phyloP scores from a whole-genome alignment of 2,329 filamentous ascomycete species.

The Talaromyces amestolkiae region DNA sequence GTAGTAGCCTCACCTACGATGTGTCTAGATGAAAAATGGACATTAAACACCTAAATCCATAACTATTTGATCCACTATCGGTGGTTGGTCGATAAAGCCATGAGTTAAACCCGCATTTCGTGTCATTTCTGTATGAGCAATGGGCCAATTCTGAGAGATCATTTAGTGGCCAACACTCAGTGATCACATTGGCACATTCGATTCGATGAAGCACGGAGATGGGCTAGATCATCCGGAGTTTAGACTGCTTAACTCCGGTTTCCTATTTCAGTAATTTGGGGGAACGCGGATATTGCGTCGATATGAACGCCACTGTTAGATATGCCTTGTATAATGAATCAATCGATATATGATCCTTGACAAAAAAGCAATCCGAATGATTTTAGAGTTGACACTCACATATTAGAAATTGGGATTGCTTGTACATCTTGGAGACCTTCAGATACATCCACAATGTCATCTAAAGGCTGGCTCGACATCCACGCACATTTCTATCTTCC shows the following conservation, averaged over 20 bases:
- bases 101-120: neutral
- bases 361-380: neutral
- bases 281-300: neutral
- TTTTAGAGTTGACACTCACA: neutral
- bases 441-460: constrained; percentile 45
- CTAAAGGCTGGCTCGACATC: constrained; percentile 32
- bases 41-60: neutral
- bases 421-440: neutral
- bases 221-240: neutral
- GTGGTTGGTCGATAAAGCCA: neutral
- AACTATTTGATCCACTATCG: neutral
- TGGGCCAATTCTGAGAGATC: neutral
- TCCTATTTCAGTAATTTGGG: neutral
- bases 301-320: neutral
- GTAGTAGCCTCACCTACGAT: too few species aligned
- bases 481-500: constrained; percentile 11
- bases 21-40: too few species aligned
- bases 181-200: neutral
- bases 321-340: neutral
- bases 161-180: neutral
- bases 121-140: neutral
- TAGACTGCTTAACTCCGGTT: neutral
- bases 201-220: neutral
- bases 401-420: too few species aligned
- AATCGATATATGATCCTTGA: neutral